Conservation (phyloP, 305 asterid genomes). For the Fraxinus sp. region DNA sequence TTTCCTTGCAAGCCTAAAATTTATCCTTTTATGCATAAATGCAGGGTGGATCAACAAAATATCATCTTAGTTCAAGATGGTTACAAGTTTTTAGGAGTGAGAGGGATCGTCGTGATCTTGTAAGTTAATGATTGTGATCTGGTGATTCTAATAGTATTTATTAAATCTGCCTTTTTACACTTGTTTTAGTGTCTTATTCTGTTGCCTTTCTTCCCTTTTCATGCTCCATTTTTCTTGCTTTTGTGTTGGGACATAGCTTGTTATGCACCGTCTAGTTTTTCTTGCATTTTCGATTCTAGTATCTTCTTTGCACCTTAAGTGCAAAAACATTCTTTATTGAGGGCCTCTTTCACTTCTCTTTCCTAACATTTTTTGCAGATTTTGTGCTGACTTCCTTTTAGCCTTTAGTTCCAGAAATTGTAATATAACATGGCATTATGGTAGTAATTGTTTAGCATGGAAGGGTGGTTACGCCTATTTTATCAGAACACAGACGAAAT, state of each 20-base stretch:
- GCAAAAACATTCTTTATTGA: not conserved
- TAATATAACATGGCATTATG: not conserved
- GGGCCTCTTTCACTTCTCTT: not conserved
- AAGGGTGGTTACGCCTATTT: not conserved
- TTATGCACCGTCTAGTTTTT: not conserved
- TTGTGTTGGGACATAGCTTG: not conserved
- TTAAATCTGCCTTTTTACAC: not conserved
- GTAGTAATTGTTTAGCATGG: not conserved
- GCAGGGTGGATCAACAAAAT: slow-evolving; percentile 94
- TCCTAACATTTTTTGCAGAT: not conserved
- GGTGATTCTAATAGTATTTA: not conserved
- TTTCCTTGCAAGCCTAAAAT: not conserved
- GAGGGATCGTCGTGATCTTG: slow-evolving; percentile 99
- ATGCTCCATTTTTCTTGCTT: not conserved
- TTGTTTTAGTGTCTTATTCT: not conserved
- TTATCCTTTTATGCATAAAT: slow-evolving; percentile 23
- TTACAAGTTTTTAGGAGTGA: slow-evolving; percentile 87
- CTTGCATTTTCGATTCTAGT: not conserved
- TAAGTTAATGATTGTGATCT: slow-evolving; percentile 39
- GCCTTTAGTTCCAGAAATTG: not conserved
- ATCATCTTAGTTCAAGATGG: slow-evolving; percentile 90
- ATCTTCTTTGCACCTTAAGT: not conserved
- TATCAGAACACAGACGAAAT: not conserved
- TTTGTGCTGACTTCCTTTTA: not conserved
- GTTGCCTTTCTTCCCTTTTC: not conserved